phyloP scores from a whole-genome alignment of 2,329 filamentous ascomycete species.

The Colletotrichum sp. region DNA sequence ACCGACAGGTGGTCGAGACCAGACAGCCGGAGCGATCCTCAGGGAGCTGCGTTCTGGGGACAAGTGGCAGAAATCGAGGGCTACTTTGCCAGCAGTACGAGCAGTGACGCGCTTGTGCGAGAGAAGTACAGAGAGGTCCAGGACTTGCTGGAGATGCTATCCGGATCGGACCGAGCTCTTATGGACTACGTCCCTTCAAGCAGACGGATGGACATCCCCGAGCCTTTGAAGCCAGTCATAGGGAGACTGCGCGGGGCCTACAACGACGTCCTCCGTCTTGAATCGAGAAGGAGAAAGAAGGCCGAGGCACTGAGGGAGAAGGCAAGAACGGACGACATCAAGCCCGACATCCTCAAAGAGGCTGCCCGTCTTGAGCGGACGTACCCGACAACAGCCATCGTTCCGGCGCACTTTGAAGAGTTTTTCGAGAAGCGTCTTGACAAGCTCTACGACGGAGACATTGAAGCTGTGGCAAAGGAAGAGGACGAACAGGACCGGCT shows the following conservation, averaged over 20 bases:
- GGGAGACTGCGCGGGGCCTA: constrained; percentile 78
- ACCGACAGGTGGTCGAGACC: constrained; percentile 84
- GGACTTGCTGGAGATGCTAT: constrained; percentile 75
- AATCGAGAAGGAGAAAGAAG: constrained; percentile 80
- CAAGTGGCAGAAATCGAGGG: constrained; percentile 82
- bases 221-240: constrained; percentile 80
- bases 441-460: constrained; percentile 77
- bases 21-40: constrained; percentile 71
- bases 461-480: constrained; percentile 74
- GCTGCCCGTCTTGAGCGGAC: constrained; percentile 84
- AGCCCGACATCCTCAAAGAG: constrained; percentile 81
- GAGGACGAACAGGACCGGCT: constrained; percentile 77
- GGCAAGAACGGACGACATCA: constrained; percentile 86
- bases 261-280: constrained; percentile 84
- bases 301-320: constrained; percentile 81
- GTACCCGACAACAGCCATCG: constrained; percentile 83
- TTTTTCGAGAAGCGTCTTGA: constrained; percentile 86
- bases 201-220: constrained; percentile 77
- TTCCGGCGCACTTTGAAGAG: constrained; percentile 88
- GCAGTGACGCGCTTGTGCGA: constrained; percentile 67
- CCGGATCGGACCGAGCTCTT: constrained; percentile 79
- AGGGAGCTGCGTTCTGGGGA: constrained; percentile 72
- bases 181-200: constrained; percentile 91
- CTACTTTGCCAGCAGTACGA: constrained; percentile 74
- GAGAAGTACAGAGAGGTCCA: constrained; percentile 82